phyloP scores from a whole-genome alignment of 1,284 basidiomycete genomes.

The Fistulina hepatica region DNA sequence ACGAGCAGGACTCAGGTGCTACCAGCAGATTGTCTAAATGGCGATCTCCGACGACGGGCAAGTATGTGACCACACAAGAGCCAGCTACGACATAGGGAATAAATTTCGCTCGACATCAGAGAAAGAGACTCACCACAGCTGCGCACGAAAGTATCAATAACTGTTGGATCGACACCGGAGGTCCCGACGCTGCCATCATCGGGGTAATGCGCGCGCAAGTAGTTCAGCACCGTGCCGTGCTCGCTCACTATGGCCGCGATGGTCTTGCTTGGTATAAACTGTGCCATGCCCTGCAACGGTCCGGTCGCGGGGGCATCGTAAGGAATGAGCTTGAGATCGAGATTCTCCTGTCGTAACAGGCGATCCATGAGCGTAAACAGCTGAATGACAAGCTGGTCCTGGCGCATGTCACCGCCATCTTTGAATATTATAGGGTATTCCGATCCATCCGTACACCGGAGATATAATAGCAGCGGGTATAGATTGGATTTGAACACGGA shows the following conservation, averaged over 20 bases:
- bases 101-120: constrained; percentile 7
- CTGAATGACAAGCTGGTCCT: constrained; percentile 96
- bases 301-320: constrained; percentile 95
- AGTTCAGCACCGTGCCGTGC: constrained; percentile 85
- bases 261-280: constrained; percentile 93
- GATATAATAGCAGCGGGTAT: constrained; percentile 84
- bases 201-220: constrained; percentile 75
- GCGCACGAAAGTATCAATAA: constrained; percentile 93
- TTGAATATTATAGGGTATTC: constrained; percentile 97
- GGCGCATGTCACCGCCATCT: constrained; percentile 96
- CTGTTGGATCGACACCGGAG: constrained; percentile 82
- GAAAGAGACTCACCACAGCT: constrained; percentile 75
- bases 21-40: constrained; percentile 95
- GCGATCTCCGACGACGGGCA: constrained; percentile 94
- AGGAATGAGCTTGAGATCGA: constrained; percentile 87
- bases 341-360: constrained; percentile 86
- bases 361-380: constrained; percentile 97
- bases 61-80: constrained; percentile 95
- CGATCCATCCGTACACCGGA: constrained; percentile 65
- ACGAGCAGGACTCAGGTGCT: constrained; percentile 86
- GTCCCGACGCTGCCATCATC: constrained; percentile 90
- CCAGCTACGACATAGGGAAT: constrained; percentile 52
- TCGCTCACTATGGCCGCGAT: constrained; percentile 91
- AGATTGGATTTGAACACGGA: constrained; percentile 98
- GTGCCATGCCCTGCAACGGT: constrained; percentile 87